phyloP scores from a whole-genome alignment of 768 basidiomycete species.

The Daedalea quercina region DNA sequence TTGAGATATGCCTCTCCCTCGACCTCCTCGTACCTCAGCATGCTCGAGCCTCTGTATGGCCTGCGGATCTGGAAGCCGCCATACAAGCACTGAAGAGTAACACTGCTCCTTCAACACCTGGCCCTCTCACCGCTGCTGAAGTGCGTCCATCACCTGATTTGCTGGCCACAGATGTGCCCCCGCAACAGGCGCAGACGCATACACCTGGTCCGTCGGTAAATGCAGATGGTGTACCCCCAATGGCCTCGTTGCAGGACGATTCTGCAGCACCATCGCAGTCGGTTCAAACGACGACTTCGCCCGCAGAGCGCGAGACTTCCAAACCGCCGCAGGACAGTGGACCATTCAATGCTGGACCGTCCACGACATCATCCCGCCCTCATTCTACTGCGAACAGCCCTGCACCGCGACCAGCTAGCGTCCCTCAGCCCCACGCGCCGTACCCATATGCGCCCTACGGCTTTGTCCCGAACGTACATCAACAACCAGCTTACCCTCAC shows the following conservation, averaged over 20 bases:
- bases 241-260: slow-evolving; percentile 16
- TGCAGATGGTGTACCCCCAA: slow-evolving; percentile 14
- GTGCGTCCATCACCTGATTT: slow-evolving; percentile 3
- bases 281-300: not conserved
- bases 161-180: slow-evolving; percentile 11
- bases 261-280: not conserved
- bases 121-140: slow-evolving; percentile 12
- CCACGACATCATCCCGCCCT: slow-evolving; percentile 2
- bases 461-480: slow-evolving; percentile 27
- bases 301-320: not conserved
- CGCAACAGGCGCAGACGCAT: slow-evolving; percentile 17
- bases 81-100: slow-evolving; percentile 42
- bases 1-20: slow-evolving; percentile 72
- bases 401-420: slow-evolving; percentile 8
- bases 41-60: slow-evolving; percentile 66
- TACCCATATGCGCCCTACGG: slow-evolving; percentile 55
- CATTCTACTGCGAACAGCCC: not conserved
- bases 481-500: slow-evolving; percentile 56
- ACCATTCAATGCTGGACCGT: not conserved
- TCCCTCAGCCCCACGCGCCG: slow-evolving; percentile 13
- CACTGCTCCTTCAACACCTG: slow-evolving; percentile 15
- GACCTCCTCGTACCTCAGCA: slow-evolving; percentile 63
- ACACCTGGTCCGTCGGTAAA: slow-evolving; percentile 2
- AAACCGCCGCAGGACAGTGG: not conserved
- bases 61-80: slow-evolving; percentile 57